These are phyloP conservation scores for Ganoderma leucocontextum DNA, from an alignment of 1,284 basidiomycete genomes.

Conservation along the genomic window DNA sequence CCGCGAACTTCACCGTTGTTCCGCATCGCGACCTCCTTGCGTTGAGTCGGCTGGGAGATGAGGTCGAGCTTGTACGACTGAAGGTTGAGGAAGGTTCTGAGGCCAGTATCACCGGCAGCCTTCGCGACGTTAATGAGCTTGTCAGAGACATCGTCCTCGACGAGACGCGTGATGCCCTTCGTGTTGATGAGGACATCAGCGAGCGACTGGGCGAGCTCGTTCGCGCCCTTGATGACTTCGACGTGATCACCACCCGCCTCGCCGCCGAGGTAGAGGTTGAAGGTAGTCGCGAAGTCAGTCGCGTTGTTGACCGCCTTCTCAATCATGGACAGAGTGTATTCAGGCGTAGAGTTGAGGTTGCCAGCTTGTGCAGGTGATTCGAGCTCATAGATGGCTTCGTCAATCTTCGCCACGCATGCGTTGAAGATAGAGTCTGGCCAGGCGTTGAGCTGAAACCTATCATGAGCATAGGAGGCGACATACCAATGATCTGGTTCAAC, in stretches of 20 bases:
- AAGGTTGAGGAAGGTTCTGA: slow-evolving; percentile 94
- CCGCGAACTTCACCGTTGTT: slow-evolving; percentile 89
- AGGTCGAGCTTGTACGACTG: slow-evolving; percentile 95
- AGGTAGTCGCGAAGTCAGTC: slow-evolving; percentile 95
- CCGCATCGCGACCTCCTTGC: slow-evolving; percentile 89
- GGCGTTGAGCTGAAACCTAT: slow-evolving; percentile 16
- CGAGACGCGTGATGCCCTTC: slow-evolving; percentile 95
- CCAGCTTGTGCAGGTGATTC: slow-evolving; percentile 95
- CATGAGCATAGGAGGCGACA: slow-evolving; percentile 29
- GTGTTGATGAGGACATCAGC: slow-evolving; percentile 92
- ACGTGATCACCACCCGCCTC: slow-evolving; percentile 95
- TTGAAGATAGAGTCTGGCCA: slow-evolving; percentile 89
- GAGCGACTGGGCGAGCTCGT: slow-evolving; percentile 94
- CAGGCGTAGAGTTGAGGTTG: slow-evolving; percentile 95
- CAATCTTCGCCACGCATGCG: slow-evolving; percentile 96
- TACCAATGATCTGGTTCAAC: slow-evolving; percentile 96
- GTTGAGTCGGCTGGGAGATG: slow-evolving; percentile 71
- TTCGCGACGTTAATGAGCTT: slow-evolving; percentile 90
- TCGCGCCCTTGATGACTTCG: slow-evolving; percentile 97
- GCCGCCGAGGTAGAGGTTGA: slow-evolving; percentile 90
- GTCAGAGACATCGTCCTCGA: slow-evolving; percentile 90
- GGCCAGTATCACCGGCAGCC: slow-evolving; percentile 84
- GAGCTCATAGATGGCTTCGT: slow-evolving; percentile 96
- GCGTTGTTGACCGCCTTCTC: slow-evolving; percentile 95
- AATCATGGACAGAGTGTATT: slow-evolving; percentile 98